phyloP scores from a whole-genome alignment of 495 filamentous ascomycete genomes.

The Choiromyces venosus region DNA sequence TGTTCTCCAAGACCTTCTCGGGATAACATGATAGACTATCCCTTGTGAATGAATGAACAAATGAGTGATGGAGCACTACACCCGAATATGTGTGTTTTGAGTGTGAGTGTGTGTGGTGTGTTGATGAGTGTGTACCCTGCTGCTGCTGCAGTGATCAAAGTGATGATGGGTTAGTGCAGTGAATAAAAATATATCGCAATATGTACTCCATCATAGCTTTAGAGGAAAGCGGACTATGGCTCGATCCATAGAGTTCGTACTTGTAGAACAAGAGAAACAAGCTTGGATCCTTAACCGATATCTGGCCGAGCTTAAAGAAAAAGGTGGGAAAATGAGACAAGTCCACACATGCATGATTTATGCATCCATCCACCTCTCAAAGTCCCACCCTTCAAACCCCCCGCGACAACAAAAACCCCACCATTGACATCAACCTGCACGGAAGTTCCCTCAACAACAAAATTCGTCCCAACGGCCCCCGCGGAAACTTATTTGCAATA shows the following conservation, averaged over 20 bases:
- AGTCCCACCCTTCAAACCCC: neutral
- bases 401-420: conserved; percentile 16
- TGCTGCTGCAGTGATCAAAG: neutral
- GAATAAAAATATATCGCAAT: neutral
- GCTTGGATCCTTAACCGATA: neutral
- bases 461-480: conserved; percentile 2
- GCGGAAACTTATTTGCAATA: conserved; percentile 6
- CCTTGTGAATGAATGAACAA: neutral
- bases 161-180: neutral
- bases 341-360: neutral
- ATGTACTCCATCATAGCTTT: neutral
- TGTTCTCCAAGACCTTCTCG: neutral
- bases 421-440: conserved; percentile 11
- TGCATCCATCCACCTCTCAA: neutral
- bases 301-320: neutral
- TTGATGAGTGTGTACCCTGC: neutral
- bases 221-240: neutral
- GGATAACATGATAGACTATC: neutral
- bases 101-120: neutral
- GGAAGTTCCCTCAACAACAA: conserved; percentile 2
- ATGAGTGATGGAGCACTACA: neutral
- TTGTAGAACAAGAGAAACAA: neutral
- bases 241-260: neutral
- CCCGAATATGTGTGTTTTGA: neutral
- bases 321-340: neutral